These are phyloP conservation scores for Brassica incana DNA, from an alignment of 345 rosid species.

Conservation along the genomic window DNA sequence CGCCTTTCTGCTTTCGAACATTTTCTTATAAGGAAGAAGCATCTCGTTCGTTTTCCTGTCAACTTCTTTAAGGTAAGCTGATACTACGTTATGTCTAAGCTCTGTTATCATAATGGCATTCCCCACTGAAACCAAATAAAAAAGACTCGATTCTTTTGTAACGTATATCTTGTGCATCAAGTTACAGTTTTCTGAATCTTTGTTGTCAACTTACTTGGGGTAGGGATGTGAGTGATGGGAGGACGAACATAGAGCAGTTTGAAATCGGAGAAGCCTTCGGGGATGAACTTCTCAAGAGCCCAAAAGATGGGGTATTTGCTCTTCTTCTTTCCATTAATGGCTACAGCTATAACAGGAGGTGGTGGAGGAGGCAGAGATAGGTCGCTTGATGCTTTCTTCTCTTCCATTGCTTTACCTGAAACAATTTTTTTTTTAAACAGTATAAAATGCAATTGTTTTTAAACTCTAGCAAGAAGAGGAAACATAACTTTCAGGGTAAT, in stretches of 20 bases:
- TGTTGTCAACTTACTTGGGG: conserved; percentile 64
- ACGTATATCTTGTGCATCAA: neutral
- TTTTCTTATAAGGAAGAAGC: conserved; percentile 68
- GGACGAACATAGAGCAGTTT: conserved; percentile 73
- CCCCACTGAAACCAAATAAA: conserved; percentile 55
- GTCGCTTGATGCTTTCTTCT: conserved; percentile 21
- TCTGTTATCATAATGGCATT: conserved; percentile 64
- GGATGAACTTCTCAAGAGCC: conserved; percentile 59
- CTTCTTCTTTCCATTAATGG: conserved; percentile 63
- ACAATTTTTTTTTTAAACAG: neutral
- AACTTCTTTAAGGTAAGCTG: conserved; percentile 72
- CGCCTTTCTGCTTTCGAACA: conserved; percentile 66
- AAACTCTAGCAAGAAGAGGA: neutral
- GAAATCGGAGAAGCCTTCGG: conserved; percentile 55
- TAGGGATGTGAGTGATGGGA: conserved; percentile 66
- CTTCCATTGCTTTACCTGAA: conserved; percentile 28
- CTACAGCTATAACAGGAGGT: conserved; percentile 51
- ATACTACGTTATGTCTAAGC: conserved; percentile 72
- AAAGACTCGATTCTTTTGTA: conserved; percentile 7
- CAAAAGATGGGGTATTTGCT: conserved; percentile 56
- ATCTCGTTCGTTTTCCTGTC: conserved; percentile 58
- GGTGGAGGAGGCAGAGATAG: conserved; percentile 40
- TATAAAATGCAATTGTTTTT: neutral
- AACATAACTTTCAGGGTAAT: neutral
- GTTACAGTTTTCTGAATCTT: neutral